These are phyloP conservation scores for Centrapalus pauciflorus DNA, from an alignment of 129 eudicot genomes.

Conservation along the genomic window DNA sequence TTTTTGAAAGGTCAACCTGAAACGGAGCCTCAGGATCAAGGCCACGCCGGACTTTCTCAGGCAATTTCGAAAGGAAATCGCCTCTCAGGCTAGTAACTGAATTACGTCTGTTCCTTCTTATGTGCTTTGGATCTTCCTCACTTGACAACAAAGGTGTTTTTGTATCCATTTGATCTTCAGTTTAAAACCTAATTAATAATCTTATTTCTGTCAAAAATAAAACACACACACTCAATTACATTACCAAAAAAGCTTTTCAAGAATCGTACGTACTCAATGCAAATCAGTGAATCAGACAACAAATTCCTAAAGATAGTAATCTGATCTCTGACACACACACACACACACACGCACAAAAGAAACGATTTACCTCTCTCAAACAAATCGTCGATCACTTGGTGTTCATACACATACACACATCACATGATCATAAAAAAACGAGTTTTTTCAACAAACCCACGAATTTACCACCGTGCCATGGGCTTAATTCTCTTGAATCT, in stretches of 20 bases:
- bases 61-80: constrained; percentile 59
- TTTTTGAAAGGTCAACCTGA: constrained; percentile 56
- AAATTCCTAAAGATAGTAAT: not conserved
- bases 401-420: constrained; percentile 17
- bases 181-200: not conserved
- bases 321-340: not conserved
- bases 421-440: not conserved
- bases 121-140: constrained; percentile 18
- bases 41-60: constrained; percentile 43
- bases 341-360: not conserved
- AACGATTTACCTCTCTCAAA: not conserved
- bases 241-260: not conserved
- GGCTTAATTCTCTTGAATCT: not conserved
- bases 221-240: constrained; percentile 18
- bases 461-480: not conserved
- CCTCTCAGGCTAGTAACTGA: constrained; percentile 39
- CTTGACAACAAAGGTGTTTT: constrained; percentile 47
- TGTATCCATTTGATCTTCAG: constrained; percentile 37
- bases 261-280: not conserved
- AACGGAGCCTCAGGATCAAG: constrained; percentile 75
- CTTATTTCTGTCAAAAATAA: constrained; percentile 11
- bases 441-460: constrained; percentile 3
- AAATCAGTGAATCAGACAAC: constrained; percentile 1
- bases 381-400: constrained; percentile 23
- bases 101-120: constrained; percentile 15